Conservation (phyloP, 75 land plant genomes). For the Selaginella moellendorffii region DNA sequence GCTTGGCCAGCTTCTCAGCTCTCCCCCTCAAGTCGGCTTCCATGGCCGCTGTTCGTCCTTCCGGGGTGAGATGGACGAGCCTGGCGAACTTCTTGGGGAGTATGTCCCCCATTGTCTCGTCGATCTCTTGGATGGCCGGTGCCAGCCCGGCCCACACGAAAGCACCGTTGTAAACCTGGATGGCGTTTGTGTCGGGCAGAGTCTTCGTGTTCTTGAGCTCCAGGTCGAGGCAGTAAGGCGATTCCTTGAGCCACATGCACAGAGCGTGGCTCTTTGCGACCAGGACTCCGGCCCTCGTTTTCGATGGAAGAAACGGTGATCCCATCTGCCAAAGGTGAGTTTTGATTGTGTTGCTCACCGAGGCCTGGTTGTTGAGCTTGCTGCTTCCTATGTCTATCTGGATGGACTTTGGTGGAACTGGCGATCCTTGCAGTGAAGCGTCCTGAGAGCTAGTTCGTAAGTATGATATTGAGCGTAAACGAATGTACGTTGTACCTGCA, state of each 20-base stretch:
- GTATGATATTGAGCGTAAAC: not conserved
- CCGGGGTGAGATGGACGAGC: slow-evolving; percentile 51
- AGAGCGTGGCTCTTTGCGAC: slow-evolving; percentile 76
- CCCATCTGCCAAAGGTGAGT: slow-evolving; percentile 93
- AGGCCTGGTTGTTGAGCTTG: slow-evolving; percentile 52
- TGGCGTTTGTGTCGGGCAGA: slow-evolving; percentile 67
- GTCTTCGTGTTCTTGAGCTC: slow-evolving; percentile 52
- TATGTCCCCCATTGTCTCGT: slow-evolving; percentile 53
- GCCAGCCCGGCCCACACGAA: slow-evolving; percentile 65
- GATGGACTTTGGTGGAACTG: slow-evolving; percentile 77
- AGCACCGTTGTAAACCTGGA: slow-evolving; percentile 69
- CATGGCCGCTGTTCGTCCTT: slow-evolving; percentile 50
- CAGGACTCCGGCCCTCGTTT: slow-evolving; percentile 50
- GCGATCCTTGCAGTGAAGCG: slow-evolving; percentile 81
- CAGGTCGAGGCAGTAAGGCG: slow-evolving; percentile 81
- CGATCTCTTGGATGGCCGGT: slow-evolving; percentile 66
- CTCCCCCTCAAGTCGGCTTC: slow-evolving; percentile 53
- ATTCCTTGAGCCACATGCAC: slow-evolving; percentile 90
- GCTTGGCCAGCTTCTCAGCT: slow-evolving; percentile 46
- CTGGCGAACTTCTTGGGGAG: slow-evolving; percentile 73
- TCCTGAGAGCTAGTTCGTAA: slow-evolving; percentile 33
- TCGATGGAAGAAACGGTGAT: slow-evolving; percentile 81
- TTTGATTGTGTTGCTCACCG: slow-evolving; percentile 69
- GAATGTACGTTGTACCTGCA: slow-evolving; percentile 53
- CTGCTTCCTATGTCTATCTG: slow-evolving; percentile 52